These are phyloP conservation scores for Fusarium avenaceum DNA, from an alignment of 2,329 filamentous ascomycete species.

Conservation along the genomic window DNA sequence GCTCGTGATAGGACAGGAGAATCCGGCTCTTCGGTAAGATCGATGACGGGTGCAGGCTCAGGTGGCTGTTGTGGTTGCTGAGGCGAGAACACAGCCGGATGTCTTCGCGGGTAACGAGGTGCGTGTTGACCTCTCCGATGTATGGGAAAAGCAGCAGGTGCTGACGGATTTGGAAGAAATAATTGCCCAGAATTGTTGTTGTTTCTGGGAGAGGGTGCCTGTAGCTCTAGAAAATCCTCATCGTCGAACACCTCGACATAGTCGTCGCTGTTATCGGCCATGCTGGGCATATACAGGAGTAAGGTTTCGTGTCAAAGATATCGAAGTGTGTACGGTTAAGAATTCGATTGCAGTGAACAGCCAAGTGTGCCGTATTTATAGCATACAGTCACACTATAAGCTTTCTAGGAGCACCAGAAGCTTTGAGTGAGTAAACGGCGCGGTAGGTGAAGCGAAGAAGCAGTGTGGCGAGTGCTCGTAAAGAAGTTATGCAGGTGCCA, in stretches of 20 bases:
- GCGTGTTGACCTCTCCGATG: conserved; percentile 4
- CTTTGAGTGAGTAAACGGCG: conserved; percentile 12
- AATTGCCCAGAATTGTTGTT: conserved; percentile 16
- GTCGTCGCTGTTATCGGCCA: conserved; percentile 38
- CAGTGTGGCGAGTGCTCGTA: conserved; percentile 32
- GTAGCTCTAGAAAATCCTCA: conserved; percentile 37
- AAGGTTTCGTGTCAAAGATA: neutral
- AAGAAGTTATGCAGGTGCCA: conserved; percentile 22
- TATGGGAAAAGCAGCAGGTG: conserved; percentile 26
- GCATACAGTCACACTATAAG: conserved; percentile 15
- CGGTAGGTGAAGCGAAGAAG: conserved; percentile 9
- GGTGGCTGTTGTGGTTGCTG: conserved; percentile 23
- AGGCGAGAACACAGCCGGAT: conserved; percentile 12
- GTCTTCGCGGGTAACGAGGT: conserved; percentile 18
- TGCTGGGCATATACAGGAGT: conserved; percentile 18
- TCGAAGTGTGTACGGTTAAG: neutral
- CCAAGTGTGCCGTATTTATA: conserved; percentile 9
- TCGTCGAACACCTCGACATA: conserved; percentile 42
- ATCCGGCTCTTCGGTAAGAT: conserved; percentile 65
- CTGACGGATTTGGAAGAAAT: conserved; percentile 38
- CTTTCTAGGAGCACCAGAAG: conserved; percentile 10
- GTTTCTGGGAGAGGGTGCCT: conserved; percentile 4
- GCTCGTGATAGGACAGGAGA: conserved; percentile 57
- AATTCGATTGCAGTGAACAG: conserved; percentile 1
- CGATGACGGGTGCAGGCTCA: conserved; percentile 58